Evolutionary conservation across 2,329 filamentous ascomycete genomes (phyloP).

Genomic region (Anisogramma anomala): DNA sequence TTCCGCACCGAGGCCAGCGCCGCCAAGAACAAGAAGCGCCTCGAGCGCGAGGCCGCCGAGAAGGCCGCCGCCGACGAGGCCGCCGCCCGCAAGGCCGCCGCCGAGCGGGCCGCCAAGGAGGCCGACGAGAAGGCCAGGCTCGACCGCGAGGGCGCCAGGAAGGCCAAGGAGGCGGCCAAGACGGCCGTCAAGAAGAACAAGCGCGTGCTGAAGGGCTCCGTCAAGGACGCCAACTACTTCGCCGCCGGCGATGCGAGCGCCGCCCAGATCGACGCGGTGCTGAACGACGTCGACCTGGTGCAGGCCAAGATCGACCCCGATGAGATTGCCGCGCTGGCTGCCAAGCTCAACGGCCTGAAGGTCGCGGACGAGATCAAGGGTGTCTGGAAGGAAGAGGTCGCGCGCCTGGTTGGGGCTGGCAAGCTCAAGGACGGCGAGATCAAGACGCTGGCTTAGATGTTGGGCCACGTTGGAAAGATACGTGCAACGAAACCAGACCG

Average conservation of each 20-base stretch:
- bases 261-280: constrained; percentile 66
- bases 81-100: constrained; percentile 69
- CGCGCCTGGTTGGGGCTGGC: constrained; percentile 65
- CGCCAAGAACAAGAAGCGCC: constrained; percentile 88
- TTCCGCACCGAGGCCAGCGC: constrained; percentile 89
- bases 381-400: constrained; percentile 67
- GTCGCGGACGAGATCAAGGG: constrained; percentile 75
- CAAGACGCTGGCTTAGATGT: constrained; percentile 45
- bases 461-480: neutral
- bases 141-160: constrained; percentile 75
- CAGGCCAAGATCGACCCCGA: constrained; percentile 84
- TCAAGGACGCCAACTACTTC: constrained; percentile 99
- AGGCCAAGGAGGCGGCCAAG: constrained; percentile 97
- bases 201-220: constrained; percentile 82
- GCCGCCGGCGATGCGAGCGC: constrained; percentile 58
- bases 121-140: constrained; percentile 79
- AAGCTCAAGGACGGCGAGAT: constrained; percentile 78
- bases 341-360: constrained; percentile 68
- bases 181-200: constrained; percentile 99
- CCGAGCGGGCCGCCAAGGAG: constrained; percentile 66
- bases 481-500: neutral
- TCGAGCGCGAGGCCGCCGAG: constrained; percentile 84
- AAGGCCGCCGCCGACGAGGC: constrained; percentile 81
- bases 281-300: constrained; percentile 75
- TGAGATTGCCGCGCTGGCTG: constrained; percentile 74